Evolutionary conservation across 768 basidiomycete genomes (phyloP).

Genomic region (Pilatotrama ljubarskyi): DNA sequence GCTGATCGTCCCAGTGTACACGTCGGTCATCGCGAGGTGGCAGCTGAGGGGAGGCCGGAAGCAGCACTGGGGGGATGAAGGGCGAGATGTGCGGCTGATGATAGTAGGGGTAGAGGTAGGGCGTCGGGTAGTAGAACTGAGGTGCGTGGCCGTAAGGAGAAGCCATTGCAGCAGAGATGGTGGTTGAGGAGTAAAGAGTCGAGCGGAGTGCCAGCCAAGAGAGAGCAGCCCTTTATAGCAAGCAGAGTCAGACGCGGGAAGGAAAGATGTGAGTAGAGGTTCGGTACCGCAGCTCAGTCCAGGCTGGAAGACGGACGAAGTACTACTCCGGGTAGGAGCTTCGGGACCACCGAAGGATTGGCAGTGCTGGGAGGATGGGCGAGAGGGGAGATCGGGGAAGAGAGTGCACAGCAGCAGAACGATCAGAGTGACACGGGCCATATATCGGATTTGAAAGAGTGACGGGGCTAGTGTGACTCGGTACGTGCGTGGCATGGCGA

Average conservation of each 20-base stretch:
- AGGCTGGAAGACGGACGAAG: neutral
- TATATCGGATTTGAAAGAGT: constrained; percentile 12
- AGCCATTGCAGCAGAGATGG: constrained; percentile 9
- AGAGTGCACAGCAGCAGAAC: neutral
- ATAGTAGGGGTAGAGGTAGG: constrained; percentile 24
- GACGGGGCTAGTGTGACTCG: constrained; percentile 10
- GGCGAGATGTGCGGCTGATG: constrained; percentile 23
- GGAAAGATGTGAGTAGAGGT: neutral
- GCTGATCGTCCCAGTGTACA: constrained; percentile 19
- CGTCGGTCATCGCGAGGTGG: constrained; percentile 12
- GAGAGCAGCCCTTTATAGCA: constrained; percentile 7
- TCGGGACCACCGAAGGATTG: constrained; percentile 2
- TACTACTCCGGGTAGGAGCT: constrained; percentile 10
- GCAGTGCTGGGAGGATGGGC: constrained; percentile 2
- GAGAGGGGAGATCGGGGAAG: neutral
- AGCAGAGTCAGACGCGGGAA: neutral
- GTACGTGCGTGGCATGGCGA: constrained; percentile 1
- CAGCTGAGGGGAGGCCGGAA: constrained; percentile 13
- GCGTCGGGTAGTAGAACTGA: constrained; percentile 22
- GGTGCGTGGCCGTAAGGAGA: constrained; percentile 8
- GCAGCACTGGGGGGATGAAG: constrained; percentile 20
- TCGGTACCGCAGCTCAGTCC: constrained; percentile 13
- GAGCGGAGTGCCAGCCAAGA: neutral
- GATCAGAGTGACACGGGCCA: neutral
- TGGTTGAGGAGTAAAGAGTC: neutral